Evolutionary conservation across 2,329 filamentous ascomycete genomes (phyloP).

Genomic region (Ceratocystis huliohia): DNA sequence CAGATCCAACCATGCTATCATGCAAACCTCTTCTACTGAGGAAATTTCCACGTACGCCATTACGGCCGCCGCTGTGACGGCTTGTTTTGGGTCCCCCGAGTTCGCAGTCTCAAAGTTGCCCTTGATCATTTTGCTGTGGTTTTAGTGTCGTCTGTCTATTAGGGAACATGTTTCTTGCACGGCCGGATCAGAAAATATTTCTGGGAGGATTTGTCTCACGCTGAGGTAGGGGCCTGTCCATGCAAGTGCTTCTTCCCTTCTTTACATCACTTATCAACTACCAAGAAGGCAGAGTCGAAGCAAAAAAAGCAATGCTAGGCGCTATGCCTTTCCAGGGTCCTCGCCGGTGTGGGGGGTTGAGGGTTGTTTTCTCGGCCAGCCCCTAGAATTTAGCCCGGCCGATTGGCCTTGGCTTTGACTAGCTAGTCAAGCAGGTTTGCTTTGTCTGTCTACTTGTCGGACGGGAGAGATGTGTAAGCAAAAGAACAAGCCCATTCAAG

Average conservation of each 20-base stretch:
- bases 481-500: neutral
- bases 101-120: neutral
- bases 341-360: neutral
- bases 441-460: neutral
- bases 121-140: no score
- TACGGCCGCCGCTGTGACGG: no score
- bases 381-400: neutral
- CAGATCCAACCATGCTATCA: neutral
- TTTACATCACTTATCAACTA: neutral
- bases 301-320: neutral
- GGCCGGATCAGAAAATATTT: neutral
- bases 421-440: neutral
- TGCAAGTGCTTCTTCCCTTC: neutral
- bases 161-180: neutral
- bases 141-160: no score
- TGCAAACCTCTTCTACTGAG: no score
- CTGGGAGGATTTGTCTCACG: neutral
- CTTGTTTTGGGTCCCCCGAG: neutral
- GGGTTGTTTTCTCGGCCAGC: neutral
- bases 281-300: no score
- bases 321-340: neutral
- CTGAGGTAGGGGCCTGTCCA: neutral
- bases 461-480: neutral
- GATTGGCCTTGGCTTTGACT: neutral
- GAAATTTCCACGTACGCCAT: no score